Percentiles rank a stretch among this genome's conserved stretches.
These are phyloP conservation scores for Xylariomycetidae sp. DNA, from an alignment of 2,329 filamentous ascomycete species.

Conservation along the genomic window DNA sequence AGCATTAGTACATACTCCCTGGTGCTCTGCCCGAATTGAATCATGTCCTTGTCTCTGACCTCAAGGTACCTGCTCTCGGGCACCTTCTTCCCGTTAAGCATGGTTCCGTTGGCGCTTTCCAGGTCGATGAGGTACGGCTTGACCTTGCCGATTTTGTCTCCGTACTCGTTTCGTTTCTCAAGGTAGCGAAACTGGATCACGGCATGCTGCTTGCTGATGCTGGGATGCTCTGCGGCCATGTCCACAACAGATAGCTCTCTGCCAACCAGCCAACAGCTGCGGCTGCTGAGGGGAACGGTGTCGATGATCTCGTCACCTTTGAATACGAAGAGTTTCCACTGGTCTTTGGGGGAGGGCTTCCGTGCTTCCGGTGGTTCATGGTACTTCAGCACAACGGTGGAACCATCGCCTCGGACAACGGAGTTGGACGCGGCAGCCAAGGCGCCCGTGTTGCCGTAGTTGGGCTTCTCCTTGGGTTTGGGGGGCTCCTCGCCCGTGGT, in stretches of 20 bases:
- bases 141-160: conserved; percentile 72
- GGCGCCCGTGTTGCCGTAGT: conserved; percentile 72
- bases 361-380: conserved; percentile 91
- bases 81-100: conserved; percentile 68
- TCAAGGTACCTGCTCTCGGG: conserved; percentile 78
- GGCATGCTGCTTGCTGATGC: conserved; percentile 91
- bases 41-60: conserved; percentile 78
- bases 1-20: conserved; percentile 97
- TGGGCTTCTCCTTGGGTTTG: conserved; percentile 77
- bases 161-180: conserved; percentile 78
- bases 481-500: conserved; percentile 42
- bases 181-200: conserved; percentile 88
- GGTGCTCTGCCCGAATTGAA: conserved; percentile 81
- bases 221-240: conserved; percentile 79
- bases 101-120: conserved; percentile 87
- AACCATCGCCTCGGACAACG: conserved; percentile 64
- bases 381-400: conserved; percentile 81
- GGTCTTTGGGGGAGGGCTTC: conserved; percentile 70
- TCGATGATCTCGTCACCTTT: conserved; percentile 76
- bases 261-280: conserved; percentile 88
- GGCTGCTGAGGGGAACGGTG: conserved; percentile 66
- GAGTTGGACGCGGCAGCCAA: conserved; percentile 85
- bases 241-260: conserved; percentile 77
- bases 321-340: conserved; percentile 92
- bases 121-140: conserved; percentile 90